These are phyloP conservation scores for Scenedesmus sp. DNA, from an alignment of 163 green algal species.

Conservation along the genomic window DNA sequence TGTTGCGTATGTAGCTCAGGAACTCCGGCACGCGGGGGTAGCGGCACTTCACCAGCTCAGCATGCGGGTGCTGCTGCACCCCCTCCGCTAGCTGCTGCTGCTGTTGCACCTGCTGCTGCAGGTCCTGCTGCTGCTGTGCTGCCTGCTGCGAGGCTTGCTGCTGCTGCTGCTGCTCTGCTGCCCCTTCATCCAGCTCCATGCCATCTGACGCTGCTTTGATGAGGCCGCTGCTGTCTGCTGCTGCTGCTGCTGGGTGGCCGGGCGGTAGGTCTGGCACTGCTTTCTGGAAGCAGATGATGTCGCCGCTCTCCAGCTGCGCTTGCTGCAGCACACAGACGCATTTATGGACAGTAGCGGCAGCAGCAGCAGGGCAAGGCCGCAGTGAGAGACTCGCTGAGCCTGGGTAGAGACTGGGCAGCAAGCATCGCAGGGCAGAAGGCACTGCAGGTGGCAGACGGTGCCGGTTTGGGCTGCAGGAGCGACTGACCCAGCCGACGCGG, in stretches of 20 bases:
- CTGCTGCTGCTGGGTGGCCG: constrained; percentile 1
- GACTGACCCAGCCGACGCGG: no score
- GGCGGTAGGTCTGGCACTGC: constrained; percentile 22
- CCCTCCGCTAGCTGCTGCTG: constrained; percentile 57
- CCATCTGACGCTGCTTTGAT: constrained; percentile 7
- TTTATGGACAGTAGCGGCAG: not conserved
- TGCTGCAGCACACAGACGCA: not conserved
- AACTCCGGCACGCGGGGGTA: constrained; percentile 78
- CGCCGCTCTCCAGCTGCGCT: constrained; percentile 85
- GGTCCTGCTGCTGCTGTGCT: constrained; percentile 31
- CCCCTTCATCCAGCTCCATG: constrained; percentile 38
- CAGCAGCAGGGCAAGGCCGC: not conserved
- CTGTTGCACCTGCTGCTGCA: constrained; percentile 55
- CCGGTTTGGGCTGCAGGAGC: no score
- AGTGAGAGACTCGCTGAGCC: not conserved
- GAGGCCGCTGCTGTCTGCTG: not conserved
- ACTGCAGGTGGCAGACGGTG: no score
- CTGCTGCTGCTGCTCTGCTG: constrained; percentile 32
- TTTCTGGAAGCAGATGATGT: constrained; percentile 92
- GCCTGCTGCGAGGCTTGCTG: constrained; percentile 1
- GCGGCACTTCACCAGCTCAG: constrained; percentile 21
- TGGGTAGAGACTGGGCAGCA: no score
- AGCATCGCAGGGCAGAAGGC: no score
- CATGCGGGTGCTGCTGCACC: constrained; percentile 7
- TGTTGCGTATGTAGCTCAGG: constrained; percentile 84